Percentiles rank a stretch among this genome's conserved stretches.
phyloP scores from a whole-genome alignment of 306 rosid genomes.

The Cucumis sativus region Cucumber_9930_V3 NC_026661.2:20410501-20411000 shows the following conservation, averaged over 20 bases:
- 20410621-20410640: constrained; percentile 59
- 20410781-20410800: constrained; percentile 67
- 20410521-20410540: constrained; percentile 16
- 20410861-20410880: constrained; percentile 32
- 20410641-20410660: constrained; percentile 93
- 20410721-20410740: constrained; percentile 64
- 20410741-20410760: constrained; percentile 53
- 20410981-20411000: constrained; percentile 32
- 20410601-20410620: constrained; percentile 23
- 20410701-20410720: constrained; percentile 26
- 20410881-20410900: constrained; percentile 44
- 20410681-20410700: constrained; percentile 35
- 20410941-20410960: constrained; percentile 40
- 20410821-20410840: constrained; percentile 49
- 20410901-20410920: constrained; percentile 91
- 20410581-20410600: constrained; percentile 16
- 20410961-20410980: constrained; percentile 24
- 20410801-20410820: constrained; percentile 55
- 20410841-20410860: constrained; percentile 48
- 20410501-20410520: constrained; percentile 10
- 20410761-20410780: constrained; percentile 82
- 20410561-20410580: constrained; percentile 17
- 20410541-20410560: constrained; percentile 13
- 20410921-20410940: constrained; percentile 74
- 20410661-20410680: constrained; percentile 56